Evolutionary conservation across 1,139 yeast species (phyloP), one percentile per base, ranked within the genome.

Genomic region (Suhomyces guaymorum): DNA sequence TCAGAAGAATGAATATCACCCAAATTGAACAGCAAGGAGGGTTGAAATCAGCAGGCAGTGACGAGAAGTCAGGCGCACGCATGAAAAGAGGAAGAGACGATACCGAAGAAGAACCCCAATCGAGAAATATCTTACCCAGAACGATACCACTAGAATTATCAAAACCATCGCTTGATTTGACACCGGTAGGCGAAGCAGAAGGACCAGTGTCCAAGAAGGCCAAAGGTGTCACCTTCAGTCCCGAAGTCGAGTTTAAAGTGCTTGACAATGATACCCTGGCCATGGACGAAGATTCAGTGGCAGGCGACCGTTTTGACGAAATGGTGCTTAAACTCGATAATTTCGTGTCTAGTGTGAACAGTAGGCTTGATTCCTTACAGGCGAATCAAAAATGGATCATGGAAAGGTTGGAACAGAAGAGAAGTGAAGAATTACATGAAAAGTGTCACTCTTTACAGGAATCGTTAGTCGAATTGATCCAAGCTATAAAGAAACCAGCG

Each of bases 1-100:
- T 52, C 18, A 46, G 70, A 27, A 48, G 72, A 26, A 54, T 51
- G 32, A 51, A 52, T 29, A 66, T 66, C 13, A 48, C 43, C 20
- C 60, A 61, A 32, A 47, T 63, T 20, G 72, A 64, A 39, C 42
- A 41, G 27, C 38, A 41, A 30, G 24, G n/a, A n/a, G 6, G 9
- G 7, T 11, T 4, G 13, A 22, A 23, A 1, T 19, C 7, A 2
- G 15, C 21, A 4, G 10, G 17, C 7, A n/a, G 14, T 9, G 21
- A 10, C 12, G 12, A 7, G 7, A 12, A 21, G 4, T 5, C 19
- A 4, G 21, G 9, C 4, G 11, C 10, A 9, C 28, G 28, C 10
- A 22, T 17, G 14, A 31, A 31, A 16, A 15, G 34, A 8, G 15
- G 28, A 4, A 14, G 34, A 10, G 28, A 25, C 11, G 30, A 31